A percentile compares a stretch with the other conserved stretches of the same genome.
These are phyloP conservation scores for Aspergillus hiratsukae DNA, from an alignment of 2,329 filamentous ascomycete genomes.

Conservation along the genomic window DNA sequence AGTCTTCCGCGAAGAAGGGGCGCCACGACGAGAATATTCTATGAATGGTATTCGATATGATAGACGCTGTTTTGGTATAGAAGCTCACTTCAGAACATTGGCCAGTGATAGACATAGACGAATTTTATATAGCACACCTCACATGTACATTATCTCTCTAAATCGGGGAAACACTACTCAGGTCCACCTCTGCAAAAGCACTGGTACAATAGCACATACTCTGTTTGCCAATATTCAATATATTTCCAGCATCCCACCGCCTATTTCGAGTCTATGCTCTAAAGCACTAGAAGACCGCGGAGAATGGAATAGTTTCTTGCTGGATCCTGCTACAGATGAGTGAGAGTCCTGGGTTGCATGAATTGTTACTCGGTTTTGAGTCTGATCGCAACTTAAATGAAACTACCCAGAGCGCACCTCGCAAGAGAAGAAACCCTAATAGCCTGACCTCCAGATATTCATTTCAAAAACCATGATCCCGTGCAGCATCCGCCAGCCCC, in stretches of 20 bases:
- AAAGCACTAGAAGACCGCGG: too few species aligned
- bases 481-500: constrained; percentile 15
- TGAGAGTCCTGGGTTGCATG: not conserved
- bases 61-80: not conserved
- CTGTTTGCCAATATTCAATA: too few species aligned
- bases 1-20: not conserved
- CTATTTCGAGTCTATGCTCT: too few species aligned
- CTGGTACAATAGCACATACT: not conserved
- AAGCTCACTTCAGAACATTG: not conserved
- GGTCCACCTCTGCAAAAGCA: not conserved
- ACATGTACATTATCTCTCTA: not conserved
- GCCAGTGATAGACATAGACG: not conserved
- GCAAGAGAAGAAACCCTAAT: not conserved
- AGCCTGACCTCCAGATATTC: not conserved
- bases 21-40: constrained; percentile 10
- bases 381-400: not conserved
- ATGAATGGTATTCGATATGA: constrained; percentile 16
- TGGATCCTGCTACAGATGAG: too few species aligned
- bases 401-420: not conserved
- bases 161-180: not conserved
- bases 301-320: too few species aligned
- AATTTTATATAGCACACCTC: not conserved
- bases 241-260: too few species aligned
- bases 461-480: not conserved
- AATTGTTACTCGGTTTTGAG: not conserved